These are phyloP conservation scores for Chrysopogon serrulatus DNA, from an alignment of 176 grass and related monocot genomes.

Conservation along the genomic window DNA sequence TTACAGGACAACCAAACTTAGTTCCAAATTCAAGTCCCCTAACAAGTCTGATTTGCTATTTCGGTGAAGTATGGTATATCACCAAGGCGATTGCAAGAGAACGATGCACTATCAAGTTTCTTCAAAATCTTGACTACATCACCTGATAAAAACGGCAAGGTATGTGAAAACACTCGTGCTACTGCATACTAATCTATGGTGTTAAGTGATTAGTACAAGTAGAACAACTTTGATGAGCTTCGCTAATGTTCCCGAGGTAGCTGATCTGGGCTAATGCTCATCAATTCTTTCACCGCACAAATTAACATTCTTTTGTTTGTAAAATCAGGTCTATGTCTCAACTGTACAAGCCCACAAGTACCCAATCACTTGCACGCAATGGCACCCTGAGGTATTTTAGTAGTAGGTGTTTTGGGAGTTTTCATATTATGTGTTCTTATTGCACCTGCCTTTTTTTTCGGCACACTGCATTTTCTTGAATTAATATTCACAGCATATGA, in stretches of 20 bases:
- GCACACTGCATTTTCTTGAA: not conserved
- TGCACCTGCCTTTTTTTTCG: not conserved
- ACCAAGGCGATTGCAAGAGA: conserved; percentile 45
- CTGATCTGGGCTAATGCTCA: not conserved
- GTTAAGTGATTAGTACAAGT: too few species aligned
- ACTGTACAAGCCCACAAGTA: conserved; percentile 77
- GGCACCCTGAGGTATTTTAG: conserved; percentile 86
- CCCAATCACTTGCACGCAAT: conserved; percentile 82
- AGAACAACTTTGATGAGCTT: not conserved
- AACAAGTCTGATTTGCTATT: conserved; percentile 30
- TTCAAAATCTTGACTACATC: conserved; percentile 88
- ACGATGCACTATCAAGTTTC: conserved; percentile 64
- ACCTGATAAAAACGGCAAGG: conserved; percentile 71
- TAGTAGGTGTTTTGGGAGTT: not conserved
- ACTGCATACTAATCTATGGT: not conserved
- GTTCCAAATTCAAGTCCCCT: not conserved
- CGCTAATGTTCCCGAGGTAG: not conserved
- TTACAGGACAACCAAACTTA: not conserved
- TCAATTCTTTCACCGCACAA: not conserved
- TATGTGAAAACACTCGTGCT: conserved; percentile 18
- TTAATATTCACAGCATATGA: not conserved
- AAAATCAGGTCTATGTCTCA: conserved; percentile 74
- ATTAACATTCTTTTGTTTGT: conserved; percentile 11
- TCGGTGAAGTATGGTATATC: conserved; percentile 73
- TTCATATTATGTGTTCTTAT: not conserved